These are phyloP conservation scores for Beauveria asiatica DNA, from an alignment of 2,329 filamentous ascomycete genomes.

Conservation along the genomic window DNA sequence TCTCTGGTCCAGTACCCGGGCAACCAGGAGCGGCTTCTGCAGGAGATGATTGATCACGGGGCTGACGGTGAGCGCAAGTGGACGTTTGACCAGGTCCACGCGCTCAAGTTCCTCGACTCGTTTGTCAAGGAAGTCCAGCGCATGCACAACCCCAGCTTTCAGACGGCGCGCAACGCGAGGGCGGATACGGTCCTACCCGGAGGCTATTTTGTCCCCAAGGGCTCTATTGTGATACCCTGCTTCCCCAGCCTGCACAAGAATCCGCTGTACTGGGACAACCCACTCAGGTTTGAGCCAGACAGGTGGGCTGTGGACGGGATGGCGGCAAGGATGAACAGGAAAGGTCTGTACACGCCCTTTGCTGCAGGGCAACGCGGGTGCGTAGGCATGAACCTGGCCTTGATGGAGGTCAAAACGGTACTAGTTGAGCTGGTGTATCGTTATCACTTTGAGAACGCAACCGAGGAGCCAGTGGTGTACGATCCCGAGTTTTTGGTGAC, in stretches of 20 bases:
- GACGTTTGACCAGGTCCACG: conserved; percentile 32
- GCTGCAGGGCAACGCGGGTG: conserved; percentile 43
- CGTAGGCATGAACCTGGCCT: conserved; percentile 51
- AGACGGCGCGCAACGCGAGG: conserved; percentile 44
- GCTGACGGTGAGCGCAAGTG: conserved; percentile 30
- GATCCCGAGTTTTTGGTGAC: conserved; percentile 16
- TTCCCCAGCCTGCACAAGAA: conserved; percentile 38
- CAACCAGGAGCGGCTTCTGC: conserved; percentile 42
- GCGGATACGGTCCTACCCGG: conserved; percentile 44
- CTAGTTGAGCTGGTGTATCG: conserved; percentile 44
- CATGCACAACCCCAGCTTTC: conserved; percentile 46
- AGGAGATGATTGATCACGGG: conserved; percentile 41
- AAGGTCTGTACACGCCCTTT: conserved; percentile 45
- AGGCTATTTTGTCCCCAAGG: conserved; percentile 41
- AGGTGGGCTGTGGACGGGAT: conserved; percentile 38
- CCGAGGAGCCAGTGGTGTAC: conserved; percentile 13
- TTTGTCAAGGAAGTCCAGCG: conserved; percentile 49
- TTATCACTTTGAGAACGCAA: conserved; percentile 16
- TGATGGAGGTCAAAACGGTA: conserved; percentile 47
- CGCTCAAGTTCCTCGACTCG: conserved; percentile 39
- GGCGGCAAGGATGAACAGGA: conserved; percentile 38
- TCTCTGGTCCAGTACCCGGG: conserved; percentile 38
- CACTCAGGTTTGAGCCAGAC: conserved; percentile 44
- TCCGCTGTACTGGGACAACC: conserved; percentile 43
- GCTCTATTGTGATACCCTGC: conserved; percentile 39